Evolutionary conservation across 2,329 filamentous ascomycete genomes (phyloP).

Genomic region (Cladosporium velox): DNA sequence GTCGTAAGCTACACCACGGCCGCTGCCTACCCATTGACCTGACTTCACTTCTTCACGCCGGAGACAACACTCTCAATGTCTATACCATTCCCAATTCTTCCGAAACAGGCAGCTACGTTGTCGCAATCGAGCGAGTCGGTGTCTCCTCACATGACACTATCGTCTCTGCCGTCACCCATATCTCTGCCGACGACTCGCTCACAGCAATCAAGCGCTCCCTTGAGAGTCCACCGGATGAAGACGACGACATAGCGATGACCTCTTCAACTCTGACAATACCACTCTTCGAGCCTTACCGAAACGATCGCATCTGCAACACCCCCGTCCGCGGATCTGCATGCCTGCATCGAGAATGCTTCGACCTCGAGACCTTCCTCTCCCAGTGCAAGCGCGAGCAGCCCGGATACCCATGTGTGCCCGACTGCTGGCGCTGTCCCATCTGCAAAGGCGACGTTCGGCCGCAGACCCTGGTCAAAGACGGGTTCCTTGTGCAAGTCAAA

Average conservation of each 20-base stretch:
- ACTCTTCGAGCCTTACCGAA: constrained; percentile 51
- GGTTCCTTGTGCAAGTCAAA: constrained; percentile 68
- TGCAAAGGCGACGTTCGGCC: constrained; percentile 79
- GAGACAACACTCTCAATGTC: constrained; percentile 64
- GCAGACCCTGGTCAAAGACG: constrained; percentile 68
- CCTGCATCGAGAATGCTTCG: constrained; percentile 83
- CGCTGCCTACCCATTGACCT: constrained; percentile 77
- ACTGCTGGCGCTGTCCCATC: constrained; percentile 85
- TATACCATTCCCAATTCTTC: constrained; percentile 40
- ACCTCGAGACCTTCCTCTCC: constrained; percentile 76
- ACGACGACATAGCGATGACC: constrained; percentile 52
- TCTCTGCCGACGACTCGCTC: constrained; percentile 54
- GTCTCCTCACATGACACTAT: constrained; percentile 49
- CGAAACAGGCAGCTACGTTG: constrained; percentile 52
- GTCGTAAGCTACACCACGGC: constrained; percentile 70
- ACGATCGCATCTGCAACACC: constrained; percentile 58
- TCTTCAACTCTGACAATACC: constrained; percentile 45
- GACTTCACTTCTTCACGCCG: constrained; percentile 59
- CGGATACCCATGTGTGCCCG: constrained; percentile 47
- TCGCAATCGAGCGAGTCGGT: constrained; percentile 71
- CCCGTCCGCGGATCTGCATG: constrained; percentile 74
- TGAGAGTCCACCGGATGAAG: constrained; percentile 50
- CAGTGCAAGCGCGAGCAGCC: constrained; percentile 56
- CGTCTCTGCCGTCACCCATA: constrained; percentile 35
- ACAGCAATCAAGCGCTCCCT: constrained; percentile 59